Percentiles rank a stretch among this genome's conserved stretches.
phyloP scores from a whole-genome alignment of 2,329 filamentous ascomycete genomes.

The Ceratocystis papillata region DNA sequence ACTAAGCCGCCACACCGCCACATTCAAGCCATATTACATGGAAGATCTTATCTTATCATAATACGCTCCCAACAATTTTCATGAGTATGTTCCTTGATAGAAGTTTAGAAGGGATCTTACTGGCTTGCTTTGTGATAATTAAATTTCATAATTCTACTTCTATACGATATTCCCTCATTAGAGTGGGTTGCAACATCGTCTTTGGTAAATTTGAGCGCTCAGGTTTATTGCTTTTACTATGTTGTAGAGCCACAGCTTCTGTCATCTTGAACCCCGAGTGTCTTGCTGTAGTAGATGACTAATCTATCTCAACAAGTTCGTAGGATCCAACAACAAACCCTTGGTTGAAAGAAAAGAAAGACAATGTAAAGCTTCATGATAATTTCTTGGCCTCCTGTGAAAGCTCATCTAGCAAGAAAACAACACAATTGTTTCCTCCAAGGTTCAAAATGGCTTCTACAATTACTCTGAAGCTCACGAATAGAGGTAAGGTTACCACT shows the following conservation, averaged over 20 bases:
- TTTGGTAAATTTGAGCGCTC: background rate
- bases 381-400: background rate
- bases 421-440: background rate
- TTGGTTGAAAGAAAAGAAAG: background rate
- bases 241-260: background rate
- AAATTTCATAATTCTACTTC: background rate
- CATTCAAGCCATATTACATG: background rate
- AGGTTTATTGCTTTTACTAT: background rate
- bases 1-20: background rate
- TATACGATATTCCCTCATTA: too few species aligned
- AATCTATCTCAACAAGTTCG: constrained; percentile 23
- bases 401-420: background rate
- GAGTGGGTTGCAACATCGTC: background rate
- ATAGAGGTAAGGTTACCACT: constrained; percentile 30
- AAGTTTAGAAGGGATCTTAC: too few species aligned
- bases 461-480: constrained; percentile 35
- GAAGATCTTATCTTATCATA: background rate
- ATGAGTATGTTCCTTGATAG: too few species aligned
- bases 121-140: too few species aligned
- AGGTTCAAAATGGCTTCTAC: constrained; percentile 17
- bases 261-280: background rate
- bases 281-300: constrained; percentile 17
- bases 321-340: constrained; percentile 15
- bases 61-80: background rate
- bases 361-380: constrained; percentile 6